Evolutionary conservation across 2,329 filamentous ascomycete species (phyloP).

Genomic region (Penicillium fuscoglaucum): DNA sequence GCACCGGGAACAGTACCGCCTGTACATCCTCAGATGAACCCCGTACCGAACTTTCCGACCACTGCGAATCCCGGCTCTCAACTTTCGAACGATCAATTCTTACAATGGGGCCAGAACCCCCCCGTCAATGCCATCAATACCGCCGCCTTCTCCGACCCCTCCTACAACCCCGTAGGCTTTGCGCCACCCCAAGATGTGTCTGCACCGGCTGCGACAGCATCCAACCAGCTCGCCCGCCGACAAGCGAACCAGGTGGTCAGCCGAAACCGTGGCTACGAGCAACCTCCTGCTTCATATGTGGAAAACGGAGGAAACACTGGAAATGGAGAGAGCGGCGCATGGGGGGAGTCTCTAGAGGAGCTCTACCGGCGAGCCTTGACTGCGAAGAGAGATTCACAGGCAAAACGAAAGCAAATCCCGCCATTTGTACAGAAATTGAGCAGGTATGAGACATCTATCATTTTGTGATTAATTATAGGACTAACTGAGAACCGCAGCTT

Average conservation of each 20-base stretch:
- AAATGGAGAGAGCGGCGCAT: slow-evolving; percentile 41
- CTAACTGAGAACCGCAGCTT: slow-evolving; percentile 62
- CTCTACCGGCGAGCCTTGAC: slow-evolving; percentile 76
- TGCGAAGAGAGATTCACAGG: slow-evolving; percentile 83
- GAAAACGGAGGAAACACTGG: slow-evolving; percentile 27
- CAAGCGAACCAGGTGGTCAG: slow-evolving; percentile 37
- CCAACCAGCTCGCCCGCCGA: slow-evolving; percentile 46
- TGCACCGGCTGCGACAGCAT: slow-evolving; percentile 45
- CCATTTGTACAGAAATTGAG: slow-evolving; percentile 97
- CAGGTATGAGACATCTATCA: slow-evolving; percentile 63
- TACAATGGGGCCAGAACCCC: slow-evolving; percentile 55
- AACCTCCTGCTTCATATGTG: slow-evolving; percentile 31
- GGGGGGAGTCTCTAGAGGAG: slow-evolving; percentile 68
- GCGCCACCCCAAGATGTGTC: slow-evolving; percentile 52
- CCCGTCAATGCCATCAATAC: slow-evolving; percentile 33
- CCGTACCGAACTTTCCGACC: slow-evolving; percentile 49
- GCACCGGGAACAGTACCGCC: slow-evolving; percentile 71
- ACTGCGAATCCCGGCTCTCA: slow-evolving; percentile 43
- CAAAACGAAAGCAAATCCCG: slow-evolving; percentile 92
- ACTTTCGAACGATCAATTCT: slow-evolving; percentile 54
- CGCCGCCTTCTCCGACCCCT: slow-evolving; percentile 45
- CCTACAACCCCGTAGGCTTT: slow-evolving; percentile 31
- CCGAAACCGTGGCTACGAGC: slow-evolving; percentile 42
- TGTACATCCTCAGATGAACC: slow-evolving; percentile 56
- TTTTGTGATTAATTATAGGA: neutral